These are phyloP conservation scores for Agapanthus africanus DNA, from an alignment of 106 monocot genomes.

Conservation along the genomic window DNA sequence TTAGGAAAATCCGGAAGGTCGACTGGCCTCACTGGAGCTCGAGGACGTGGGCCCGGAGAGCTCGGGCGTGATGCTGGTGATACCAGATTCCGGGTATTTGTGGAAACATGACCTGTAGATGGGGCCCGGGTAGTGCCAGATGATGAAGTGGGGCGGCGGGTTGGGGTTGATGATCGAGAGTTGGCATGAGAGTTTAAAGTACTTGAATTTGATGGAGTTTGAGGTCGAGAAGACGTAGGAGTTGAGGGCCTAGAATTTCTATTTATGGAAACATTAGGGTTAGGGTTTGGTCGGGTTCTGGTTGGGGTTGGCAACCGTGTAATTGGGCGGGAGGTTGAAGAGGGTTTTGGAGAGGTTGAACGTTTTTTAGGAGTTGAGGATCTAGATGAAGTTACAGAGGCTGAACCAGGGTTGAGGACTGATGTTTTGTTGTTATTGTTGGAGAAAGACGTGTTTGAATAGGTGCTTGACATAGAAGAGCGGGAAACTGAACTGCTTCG, in stretches of 20 bases:
- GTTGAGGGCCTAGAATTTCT: slow-evolving; percentile 19
- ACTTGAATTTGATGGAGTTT: slow-evolving; percentile 27
- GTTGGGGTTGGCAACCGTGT: slow-evolving; percentile 36
- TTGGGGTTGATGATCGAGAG: slow-evolving; percentile 65
- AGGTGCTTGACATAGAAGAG: slow-evolving; percentile 28
- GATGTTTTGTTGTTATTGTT: slow-evolving; percentile 41
- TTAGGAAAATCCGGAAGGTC: slow-evolving; percentile 57
- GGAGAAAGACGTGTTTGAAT: slow-evolving; percentile 27
- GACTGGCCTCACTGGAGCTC: slow-evolving; percentile 37
- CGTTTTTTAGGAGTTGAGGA: slow-evolving; percentile 10
- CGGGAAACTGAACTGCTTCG: slow-evolving; percentile 61
- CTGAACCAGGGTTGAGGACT: slow-evolving; percentile 44
- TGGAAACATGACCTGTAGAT: slow-evolving; percentile 32
- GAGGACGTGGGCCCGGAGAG: slow-evolving; percentile 55
- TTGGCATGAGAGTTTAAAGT: slow-evolving; percentile 22
- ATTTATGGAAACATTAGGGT: slow-evolving; percentile 4
- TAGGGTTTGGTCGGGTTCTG: slow-evolving; percentile 37
- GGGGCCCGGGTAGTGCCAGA: slow-evolving; percentile 32
- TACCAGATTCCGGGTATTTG: too few relatives aligned
- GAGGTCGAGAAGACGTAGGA: slow-evolving; percentile 7
- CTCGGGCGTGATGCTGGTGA: slow-evolving; percentile 50
- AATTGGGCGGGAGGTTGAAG: slow-evolving; percentile 23
- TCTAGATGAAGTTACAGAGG: not conserved
- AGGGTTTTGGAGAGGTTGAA: slow-evolving; percentile 16
- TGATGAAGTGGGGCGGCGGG: slow-evolving; percentile 31